These are phyloP conservation scores for Huntiella savannae DNA, from an alignment of 2,329 filamentous ascomycete species.

Conservation along the genomic window DNA sequence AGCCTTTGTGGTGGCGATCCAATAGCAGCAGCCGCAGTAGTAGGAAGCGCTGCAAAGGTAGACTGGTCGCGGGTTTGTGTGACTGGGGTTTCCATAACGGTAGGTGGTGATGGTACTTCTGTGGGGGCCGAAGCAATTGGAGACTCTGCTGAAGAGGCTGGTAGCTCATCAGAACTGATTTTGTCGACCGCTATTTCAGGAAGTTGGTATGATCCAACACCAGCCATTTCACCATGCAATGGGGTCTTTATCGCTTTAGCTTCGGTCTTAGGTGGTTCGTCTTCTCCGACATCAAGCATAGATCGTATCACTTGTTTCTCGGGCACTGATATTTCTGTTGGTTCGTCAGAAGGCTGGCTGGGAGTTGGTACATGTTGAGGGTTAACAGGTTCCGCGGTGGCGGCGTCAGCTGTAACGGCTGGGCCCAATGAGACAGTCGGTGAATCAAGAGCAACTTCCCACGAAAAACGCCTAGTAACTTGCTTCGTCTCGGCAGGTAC, in stretches of 20 bases:
- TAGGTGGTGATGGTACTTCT: background rate
- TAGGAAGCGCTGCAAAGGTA: too few species aligned
- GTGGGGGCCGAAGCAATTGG: background rate
- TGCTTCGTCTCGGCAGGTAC: background rate
- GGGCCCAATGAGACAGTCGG: background rate
- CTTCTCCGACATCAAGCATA: constrained; percentile 1
- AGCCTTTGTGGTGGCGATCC: constrained; percentile 3
- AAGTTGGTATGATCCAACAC: too few species aligned
- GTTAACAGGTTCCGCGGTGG: background rate
- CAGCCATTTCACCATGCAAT: background rate
- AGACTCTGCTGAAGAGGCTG: too few species aligned
- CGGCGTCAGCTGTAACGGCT: background rate
- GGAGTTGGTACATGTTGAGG: background rate
- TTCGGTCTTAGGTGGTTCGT: background rate
- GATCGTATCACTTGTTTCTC: background rate
- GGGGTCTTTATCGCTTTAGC: background rate
- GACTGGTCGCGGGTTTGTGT: background rate
- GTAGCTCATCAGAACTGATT: too few species aligned
- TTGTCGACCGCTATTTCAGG: too few species aligned
- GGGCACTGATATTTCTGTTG: background rate
- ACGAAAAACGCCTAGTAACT: constrained; percentile 6
- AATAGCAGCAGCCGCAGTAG: constrained; percentile 5
- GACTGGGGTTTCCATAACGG: background rate
- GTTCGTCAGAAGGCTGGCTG: background rate
- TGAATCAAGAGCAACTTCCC: constrained; percentile 5